Conservation (phyloP, 2,329 filamentous ascomycete species). For the Colletotrichum orchidophilum region DNA sequence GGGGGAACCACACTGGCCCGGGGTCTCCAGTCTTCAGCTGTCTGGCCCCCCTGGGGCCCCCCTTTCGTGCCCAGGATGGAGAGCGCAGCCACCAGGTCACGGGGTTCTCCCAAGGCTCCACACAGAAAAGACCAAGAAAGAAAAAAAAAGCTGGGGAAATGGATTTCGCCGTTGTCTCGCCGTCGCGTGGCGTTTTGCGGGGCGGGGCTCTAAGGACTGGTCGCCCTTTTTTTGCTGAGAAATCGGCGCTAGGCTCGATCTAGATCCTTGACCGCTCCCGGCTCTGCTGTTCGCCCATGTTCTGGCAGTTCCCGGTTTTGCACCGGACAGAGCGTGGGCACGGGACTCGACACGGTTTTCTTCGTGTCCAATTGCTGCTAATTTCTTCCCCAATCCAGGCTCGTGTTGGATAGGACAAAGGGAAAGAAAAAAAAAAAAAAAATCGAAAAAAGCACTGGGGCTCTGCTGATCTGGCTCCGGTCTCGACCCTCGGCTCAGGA, state of each 20-base stretch:
- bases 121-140: background rate
- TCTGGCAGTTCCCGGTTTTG: background rate
- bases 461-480: background rate
- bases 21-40: constrained; percentile 8
- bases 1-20: background rate
- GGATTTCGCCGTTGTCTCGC: constrained; percentile 35
- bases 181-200: constrained; percentile 37
- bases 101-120: constrained; percentile 9
- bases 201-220: constrained; percentile 2
- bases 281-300: background rate
- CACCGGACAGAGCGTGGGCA: background rate
- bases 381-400: background rate
- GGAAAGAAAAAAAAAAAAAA: no score
- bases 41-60: constrained; percentile 23
- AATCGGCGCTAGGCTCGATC: constrained; percentile 32
- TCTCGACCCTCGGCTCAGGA: constrained; percentile 1
- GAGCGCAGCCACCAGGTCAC: background rate
- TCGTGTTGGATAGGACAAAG: background rate
- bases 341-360: background rate
- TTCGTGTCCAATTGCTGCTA: background rate
- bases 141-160: constrained; percentile 24
- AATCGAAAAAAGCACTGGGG: background rate
- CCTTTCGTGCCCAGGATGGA: background rate
- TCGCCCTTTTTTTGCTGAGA: constrained; percentile 6
- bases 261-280: constrained; percentile 29